Evolutionary conservation across 2,329 filamentous ascomycete genomes (phyloP).

Genomic region (Pseudogymnoascus sp.): DNA sequence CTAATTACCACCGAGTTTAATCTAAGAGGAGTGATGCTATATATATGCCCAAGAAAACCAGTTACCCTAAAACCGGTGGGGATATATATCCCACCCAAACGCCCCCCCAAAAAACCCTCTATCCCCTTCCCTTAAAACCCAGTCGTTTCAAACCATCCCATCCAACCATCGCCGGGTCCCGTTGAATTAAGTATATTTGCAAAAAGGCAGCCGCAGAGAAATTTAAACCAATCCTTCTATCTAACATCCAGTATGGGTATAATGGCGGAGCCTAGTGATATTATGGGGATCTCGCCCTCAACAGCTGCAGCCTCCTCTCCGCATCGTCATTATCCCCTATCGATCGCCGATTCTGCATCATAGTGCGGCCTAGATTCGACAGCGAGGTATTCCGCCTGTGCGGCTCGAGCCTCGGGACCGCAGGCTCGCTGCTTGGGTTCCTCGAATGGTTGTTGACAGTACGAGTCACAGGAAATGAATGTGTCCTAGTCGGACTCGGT

Average conservation of each 20-base stretch:
- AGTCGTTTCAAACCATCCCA: not conserved
- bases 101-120: not conserved
- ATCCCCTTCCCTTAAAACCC: not conserved
- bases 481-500: conserved; percentile 20
- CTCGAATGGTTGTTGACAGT: not conserved
- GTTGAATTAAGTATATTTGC: not conserved
- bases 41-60: not conserved
- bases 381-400: not conserved
- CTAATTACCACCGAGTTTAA: not conserved
- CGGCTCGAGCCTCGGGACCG: conserved; percentile 13
- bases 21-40: conserved; percentile 1
- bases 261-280: not conserved
- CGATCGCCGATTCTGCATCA: conserved; percentile 15
- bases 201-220: not conserved
- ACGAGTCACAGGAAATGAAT: conserved; percentile 13
- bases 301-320: conserved; percentile 21
- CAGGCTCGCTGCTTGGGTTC: not conserved
- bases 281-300: conserved; percentile 9
- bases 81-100: not conserved
- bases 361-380: conserved; percentile 25
- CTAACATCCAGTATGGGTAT: not conserved
- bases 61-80: not conserved
- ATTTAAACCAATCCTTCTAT: not conserved
- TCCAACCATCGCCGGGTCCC: not conserved
- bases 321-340: conserved; percentile 19